phyloP scores from a whole-genome alignment of 2,329 filamentous ascomycete genomes.

The Xylaria sp. region DNA sequence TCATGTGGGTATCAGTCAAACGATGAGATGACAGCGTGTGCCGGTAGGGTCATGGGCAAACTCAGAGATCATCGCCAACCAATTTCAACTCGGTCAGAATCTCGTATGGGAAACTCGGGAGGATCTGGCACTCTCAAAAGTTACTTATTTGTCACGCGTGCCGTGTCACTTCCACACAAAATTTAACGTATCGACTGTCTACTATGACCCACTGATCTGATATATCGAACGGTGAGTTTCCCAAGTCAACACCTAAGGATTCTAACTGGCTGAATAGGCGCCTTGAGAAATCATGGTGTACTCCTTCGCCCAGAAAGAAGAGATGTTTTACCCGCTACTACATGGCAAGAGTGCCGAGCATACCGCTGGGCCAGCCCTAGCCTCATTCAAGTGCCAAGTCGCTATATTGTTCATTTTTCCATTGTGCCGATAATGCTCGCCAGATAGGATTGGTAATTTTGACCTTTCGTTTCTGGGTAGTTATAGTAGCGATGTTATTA shows the following conservation, averaged over 20 bases:
- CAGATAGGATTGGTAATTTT: slow-evolving; percentile 13
- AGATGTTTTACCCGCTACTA: slow-evolving; percentile 21
- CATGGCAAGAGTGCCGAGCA: slow-evolving; percentile 34
- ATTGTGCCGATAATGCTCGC: slow-evolving; percentile 30
- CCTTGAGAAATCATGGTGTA: slow-evolving; percentile 24
- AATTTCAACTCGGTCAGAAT: slow-evolving; percentile 26
- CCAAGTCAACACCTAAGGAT: slow-evolving; percentile 11
- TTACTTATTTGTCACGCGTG: slow-evolving; percentile 33
- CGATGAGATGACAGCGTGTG: slow-evolving; percentile 14
- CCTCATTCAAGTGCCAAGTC: slow-evolving; percentile 29
- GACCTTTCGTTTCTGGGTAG: slow-evolving; percentile 20
- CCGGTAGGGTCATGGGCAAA: slow-evolving; percentile 24
- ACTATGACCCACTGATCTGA: slow-evolving; percentile 23
- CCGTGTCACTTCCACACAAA: slow-evolving; percentile 25
- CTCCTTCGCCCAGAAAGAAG: slow-evolving; percentile 21
- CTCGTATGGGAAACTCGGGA: slow-evolving; percentile 26
- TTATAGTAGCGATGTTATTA: slow-evolving; percentile 27
- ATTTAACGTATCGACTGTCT: slow-evolving; percentile 13
- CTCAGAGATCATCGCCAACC: slow-evolving; percentile 20
- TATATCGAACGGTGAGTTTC: slow-evolving; percentile 27
- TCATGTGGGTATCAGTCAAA: slow-evolving; percentile 24
- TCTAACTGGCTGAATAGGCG: slow-evolving; percentile 33
- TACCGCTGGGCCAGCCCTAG: slow-evolving; percentile 28
- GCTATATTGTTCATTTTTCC: slow-evolving; percentile 22
- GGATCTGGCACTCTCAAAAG: slow-evolving; percentile 28